Evolutionary conservation across 2,329 filamentous ascomycete genomes (phyloP).

Genomic region (Bipolaris bicolor): DNA sequence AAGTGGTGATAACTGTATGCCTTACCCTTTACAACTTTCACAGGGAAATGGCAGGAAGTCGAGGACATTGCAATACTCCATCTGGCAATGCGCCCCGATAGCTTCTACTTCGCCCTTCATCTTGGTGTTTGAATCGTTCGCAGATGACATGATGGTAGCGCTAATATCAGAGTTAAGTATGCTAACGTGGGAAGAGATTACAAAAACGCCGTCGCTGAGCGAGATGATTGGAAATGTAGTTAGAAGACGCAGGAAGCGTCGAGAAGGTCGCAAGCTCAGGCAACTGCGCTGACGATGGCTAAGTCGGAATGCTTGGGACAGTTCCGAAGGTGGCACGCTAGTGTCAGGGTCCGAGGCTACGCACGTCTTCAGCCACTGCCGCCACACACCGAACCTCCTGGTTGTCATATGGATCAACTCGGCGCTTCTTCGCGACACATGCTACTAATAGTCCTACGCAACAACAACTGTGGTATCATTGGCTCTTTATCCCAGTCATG

Average conservation of each 20-base stretch:
- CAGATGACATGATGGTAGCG: conserved; percentile 25
- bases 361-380: conserved; percentile 2
- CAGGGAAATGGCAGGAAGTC: conserved; percentile 96
- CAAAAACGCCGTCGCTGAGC: not conserved
- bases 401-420: not conserved
- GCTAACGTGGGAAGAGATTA: not conserved
- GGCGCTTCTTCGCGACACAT: not conserved
- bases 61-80: conserved; percentile 88
- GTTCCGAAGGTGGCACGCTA: conserved; percentile 8
- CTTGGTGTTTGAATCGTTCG: conserved; percentile 59
- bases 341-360: conserved; percentile 13
- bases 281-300: conserved; percentile 22
- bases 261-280: conserved; percentile 21
- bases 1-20: not conserved
- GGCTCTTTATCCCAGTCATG: too few species aligned
- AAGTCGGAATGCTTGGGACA: conserved; percentile 16
- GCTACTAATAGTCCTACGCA: not conserved
- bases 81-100: conserved; percentile 90
- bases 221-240: conserved; percentile 7
- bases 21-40: conserved; percentile 75
- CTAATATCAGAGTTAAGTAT: not conserved
- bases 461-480: not conserved
- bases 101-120: conserved; percentile 80
- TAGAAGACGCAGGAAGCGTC: conserved; percentile 26
- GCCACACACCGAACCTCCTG: not conserved